Evolutionary conservation across 1,139 yeast genomes (phyloP).

Genomic region (Debaryomyces fabryi): DNA sequence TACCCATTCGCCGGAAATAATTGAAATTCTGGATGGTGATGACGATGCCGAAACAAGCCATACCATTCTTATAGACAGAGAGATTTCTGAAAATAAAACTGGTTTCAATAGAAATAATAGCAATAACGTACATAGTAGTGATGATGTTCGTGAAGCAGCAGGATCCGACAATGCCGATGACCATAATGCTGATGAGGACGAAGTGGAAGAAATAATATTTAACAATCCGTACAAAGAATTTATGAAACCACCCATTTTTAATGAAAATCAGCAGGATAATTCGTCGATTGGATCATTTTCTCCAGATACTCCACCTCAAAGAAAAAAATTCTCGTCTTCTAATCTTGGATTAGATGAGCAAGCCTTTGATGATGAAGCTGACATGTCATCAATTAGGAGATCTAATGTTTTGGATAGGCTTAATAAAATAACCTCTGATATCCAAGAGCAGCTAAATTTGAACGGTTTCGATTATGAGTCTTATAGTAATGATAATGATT

Average conservation of each 20-base stretch:
- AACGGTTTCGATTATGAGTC: conserved; percentile 26
- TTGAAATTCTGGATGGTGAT: neutral
- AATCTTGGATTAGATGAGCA: neutral
- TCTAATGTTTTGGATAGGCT: conserved; percentile 44
- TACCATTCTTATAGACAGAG: neutral
- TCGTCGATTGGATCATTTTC: conserved; percentile 38
- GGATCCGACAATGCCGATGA: neutral
- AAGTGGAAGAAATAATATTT: neutral
- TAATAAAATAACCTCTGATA: conserved; percentile 44
- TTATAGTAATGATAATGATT: conserved; percentile 2
- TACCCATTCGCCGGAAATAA: neutral
- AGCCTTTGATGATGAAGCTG: neutral
- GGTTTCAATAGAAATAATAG: neutral
- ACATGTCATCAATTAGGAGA: conserved; percentile 21
- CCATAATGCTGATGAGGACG: neutral
- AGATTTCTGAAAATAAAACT: neutral
- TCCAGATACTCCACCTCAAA: conserved; percentile 37
- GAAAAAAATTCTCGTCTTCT: neutral
- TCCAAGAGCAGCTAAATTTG: conserved; percentile 34
- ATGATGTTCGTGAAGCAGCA: neutral
- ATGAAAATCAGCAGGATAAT: neutral
- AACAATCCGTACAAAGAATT: conserved; percentile 2
- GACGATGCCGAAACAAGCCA: neutral
- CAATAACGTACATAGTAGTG: neutral
- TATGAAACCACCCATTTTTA: neutral